Base-by-base conservation (phyloP, 2,329 filamentous ascomycete genomes). In the Madurella fahalii region DNA sequence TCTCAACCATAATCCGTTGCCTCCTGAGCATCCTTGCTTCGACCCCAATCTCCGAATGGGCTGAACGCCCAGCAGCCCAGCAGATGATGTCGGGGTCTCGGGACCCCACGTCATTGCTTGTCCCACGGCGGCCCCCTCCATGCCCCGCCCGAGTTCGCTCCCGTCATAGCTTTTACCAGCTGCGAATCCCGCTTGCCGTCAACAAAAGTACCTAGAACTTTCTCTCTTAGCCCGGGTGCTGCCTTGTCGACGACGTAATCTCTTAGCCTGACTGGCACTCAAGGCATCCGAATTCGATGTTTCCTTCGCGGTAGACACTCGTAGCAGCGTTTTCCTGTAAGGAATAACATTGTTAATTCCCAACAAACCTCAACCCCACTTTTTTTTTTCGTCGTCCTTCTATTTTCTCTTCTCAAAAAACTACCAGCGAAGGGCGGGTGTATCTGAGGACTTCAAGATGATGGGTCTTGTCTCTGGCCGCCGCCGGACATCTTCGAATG, bases 401-500 rank as follows among this genome's bases (percentile, higher is more conserved):
- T 37, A 15, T 37, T 37, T 37, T 11, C 34, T 11, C 34, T 4
- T 37, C 9, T 12, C n/a, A 42, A 16, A 20, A 43, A 20, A 25
- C 15, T 4, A 17, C 39, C 54, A 47, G 52, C 37, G 25, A 45
- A 51, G 32, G 47, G 31, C n/a, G 13, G 43, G 20, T 34, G 18
- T 31, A n/a, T 41, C 20, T 30, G 32, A 13, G 12, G 40, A 17
- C 7, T 39, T 13, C 30, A 57, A 47, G 32, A 68, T 68, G 64
- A 65, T 65, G 62, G 66, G 65, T 41, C 61, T 68, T 39, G 67
- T 68, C 30, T 58, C 67, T 41, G 64, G 64, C 47, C 69, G 69
- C 51, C 67, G 66, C 20, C 63, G 69, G 58, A 63, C 69, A 45
- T 65, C 63, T 11, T 71, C 69, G 32, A 70, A 61, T 65, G 63